phyloP scores from a whole-genome alignment of 2,329 filamentous ascomycete genomes.

The Fusarium miscanthi region DNA sequence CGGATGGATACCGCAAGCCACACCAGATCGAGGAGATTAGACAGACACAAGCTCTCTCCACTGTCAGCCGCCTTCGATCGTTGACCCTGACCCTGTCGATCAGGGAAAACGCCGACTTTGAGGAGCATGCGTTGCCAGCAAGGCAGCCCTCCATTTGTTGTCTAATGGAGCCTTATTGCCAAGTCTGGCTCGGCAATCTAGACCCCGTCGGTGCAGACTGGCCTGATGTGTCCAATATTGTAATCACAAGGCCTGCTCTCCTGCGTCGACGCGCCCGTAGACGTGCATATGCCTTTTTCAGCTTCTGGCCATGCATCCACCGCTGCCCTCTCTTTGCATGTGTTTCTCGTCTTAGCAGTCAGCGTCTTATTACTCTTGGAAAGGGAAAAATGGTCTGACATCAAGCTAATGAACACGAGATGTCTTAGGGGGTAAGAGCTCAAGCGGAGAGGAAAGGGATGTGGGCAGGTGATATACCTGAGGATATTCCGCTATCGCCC shows the following conservation, averaged over 20 bases:
- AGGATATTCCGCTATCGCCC: neutral
- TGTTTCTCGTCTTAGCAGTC: slow-evolving; percentile 1
- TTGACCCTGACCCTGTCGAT: neutral
- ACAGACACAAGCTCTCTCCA: neutral
- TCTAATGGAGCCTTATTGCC: neutral
- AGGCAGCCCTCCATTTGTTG: neutral
- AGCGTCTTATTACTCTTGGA: slow-evolving; percentile 22
- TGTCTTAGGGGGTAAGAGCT: neutral
- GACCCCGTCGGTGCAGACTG: slow-evolving; percentile 10
- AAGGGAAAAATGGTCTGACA: slow-evolving; percentile 22
- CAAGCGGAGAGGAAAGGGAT: neutral
- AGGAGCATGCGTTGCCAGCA: neutral
- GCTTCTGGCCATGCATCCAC: neutral
- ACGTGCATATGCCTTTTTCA: slow-evolving; percentile 25
- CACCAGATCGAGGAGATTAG: slow-evolving; percentile 1
- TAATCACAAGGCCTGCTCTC: slow-evolving; percentile 14
- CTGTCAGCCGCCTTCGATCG: neutral
- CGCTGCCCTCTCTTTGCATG: neutral
- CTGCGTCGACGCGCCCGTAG: slow-evolving; percentile 25
- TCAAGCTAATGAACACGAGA: slow-evolving; percentile 17
- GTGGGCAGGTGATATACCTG: slow-evolving; percentile 6
- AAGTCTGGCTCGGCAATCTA: slow-evolving; percentile 12
- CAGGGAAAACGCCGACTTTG: no score
- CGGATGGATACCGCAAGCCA: neutral
- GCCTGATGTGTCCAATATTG: slow-evolving; percentile 4